Evolutionary conservation across 306 rosid species (phyloP).

Genomic region (Prunus padus): DNA sequence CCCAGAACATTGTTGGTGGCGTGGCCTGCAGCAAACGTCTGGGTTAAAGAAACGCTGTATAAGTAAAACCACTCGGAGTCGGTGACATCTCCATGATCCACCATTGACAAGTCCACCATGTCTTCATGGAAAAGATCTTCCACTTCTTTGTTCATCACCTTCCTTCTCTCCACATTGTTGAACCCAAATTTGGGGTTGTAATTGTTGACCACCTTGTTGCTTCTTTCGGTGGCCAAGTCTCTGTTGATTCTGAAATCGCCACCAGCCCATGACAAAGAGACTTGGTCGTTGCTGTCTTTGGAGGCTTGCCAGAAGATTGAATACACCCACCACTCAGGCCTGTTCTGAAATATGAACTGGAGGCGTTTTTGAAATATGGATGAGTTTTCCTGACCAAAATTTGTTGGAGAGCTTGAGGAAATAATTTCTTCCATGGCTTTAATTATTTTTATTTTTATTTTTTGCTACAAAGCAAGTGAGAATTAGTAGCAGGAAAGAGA

Average conservation of each 20-base stretch:
- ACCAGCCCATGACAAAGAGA: not conserved
- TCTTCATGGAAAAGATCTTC: not conserved
- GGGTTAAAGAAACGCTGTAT: slow-evolving; percentile 25
- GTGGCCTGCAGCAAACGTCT: slow-evolving; percentile 7
- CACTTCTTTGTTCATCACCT: not conserved
- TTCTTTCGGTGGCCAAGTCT: not conserved
- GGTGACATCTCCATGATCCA: not conserved
- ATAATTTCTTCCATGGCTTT: not conserved
- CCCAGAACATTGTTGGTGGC: slow-evolving; percentile 17
- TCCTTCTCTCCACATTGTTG: not conserved
- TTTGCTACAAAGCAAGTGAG: not conserved
- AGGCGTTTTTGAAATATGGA: not conserved
- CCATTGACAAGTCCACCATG: not conserved
- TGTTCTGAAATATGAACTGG: not conserved
- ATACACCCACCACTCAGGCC: not conserved
- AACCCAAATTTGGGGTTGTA: not conserved
- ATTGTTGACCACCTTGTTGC: not conserved
- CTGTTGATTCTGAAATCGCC: not conserved
- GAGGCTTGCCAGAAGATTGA: slow-evolving; percentile 5
- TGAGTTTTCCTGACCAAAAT: not conserved
- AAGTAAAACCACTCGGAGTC: slow-evolving; percentile 26
- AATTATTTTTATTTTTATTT: not conserved
- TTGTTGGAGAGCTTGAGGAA: not conserved
- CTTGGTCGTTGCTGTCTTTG: not conserved
- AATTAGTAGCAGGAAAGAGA: not conserved